A percentile compares a stretch with the other conserved stretches of the same genome.
phyloP scores from a whole-genome alignment of 129 eudicot species.

The Artemisia argyi region DNA sequence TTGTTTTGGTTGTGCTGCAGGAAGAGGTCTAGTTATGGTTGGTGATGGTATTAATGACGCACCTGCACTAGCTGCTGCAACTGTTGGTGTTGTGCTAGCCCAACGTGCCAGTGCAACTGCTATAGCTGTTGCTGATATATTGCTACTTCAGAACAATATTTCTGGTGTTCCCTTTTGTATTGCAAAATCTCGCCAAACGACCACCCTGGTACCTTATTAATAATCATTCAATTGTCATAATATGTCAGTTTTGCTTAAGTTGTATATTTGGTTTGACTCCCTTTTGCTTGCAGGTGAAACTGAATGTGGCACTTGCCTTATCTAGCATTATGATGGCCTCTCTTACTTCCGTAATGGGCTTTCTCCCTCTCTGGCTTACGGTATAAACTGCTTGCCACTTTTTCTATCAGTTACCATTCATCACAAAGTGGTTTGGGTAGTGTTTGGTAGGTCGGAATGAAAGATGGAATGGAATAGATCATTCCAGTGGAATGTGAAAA shows the following conservation, averaged over 20 bases:
- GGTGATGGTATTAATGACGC: constrained; percentile 99
- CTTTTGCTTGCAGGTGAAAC: constrained; percentile 59
- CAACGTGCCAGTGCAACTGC: constrained; percentile 99
- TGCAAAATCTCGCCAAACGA: constrained; percentile 88
- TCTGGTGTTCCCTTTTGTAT: constrained; percentile 93
- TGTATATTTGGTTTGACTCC: constrained; percentile 1
- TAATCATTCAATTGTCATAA: neutral
- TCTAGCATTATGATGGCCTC: constrained; percentile 90
- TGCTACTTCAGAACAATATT: constrained; percentile 86
- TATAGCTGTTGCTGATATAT: constrained; percentile 92
- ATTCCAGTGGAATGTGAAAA: no score
- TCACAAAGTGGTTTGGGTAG: neutral
- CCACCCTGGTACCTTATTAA: constrained; percentile 55
- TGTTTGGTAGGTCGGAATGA: no score
- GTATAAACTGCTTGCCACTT: constrained; percentile 40
- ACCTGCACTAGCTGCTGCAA: constrained; percentile 97
- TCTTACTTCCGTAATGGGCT: constrained; percentile 91
- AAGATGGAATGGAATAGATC: no score
- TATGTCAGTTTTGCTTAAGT: neutral
- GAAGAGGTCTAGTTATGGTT: constrained; percentile 96
- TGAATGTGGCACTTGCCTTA: constrained; percentile 90
- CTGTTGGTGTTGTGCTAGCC: constrained; percentile 91
- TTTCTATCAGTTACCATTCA: neutral
- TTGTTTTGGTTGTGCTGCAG: constrained; percentile 38
- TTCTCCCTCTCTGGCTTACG: constrained; percentile 97